Conservation (phyloP, 2,329 filamentous ascomycete species). For the Phialemoniopsis sp. region DNA sequence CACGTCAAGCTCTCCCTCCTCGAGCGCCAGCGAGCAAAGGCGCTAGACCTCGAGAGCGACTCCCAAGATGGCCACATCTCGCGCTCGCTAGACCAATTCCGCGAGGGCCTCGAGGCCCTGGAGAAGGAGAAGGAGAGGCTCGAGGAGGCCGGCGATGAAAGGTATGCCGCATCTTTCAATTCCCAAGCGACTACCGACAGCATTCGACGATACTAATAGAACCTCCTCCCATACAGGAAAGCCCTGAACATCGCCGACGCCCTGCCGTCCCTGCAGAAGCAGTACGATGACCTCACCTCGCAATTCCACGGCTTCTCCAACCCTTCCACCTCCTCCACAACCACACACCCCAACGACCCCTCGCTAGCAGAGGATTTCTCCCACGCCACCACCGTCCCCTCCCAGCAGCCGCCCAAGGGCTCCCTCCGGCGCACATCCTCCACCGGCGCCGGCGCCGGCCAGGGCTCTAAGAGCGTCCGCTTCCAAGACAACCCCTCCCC, state of each 20-base stretch:
- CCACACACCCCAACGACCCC: slow-evolving; percentile 61
- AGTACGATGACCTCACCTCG: slow-evolving; percentile 70
- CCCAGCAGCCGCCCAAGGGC: slow-evolving; percentile 11
- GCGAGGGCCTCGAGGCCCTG: slow-evolving; percentile 71
- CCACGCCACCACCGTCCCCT: slow-evolving; percentile 48
- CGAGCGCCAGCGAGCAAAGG: slow-evolving; percentile 82
- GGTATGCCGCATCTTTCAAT: slow-evolving; percentile 37
- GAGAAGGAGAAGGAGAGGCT: slow-evolving; percentile 61
- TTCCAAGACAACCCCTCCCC: slow-evolving; percentile 65
- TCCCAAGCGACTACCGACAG: slow-evolving; percentile 1
- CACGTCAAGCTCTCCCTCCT: slow-evolving; percentile 95
- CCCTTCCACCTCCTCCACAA: slow-evolving; percentile 41
- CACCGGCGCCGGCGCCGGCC: slow-evolving; percentile 13
- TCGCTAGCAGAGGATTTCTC: slow-evolving; percentile 59
- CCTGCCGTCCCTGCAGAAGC: slow-evolving; percentile 64
- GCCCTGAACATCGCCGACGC: slow-evolving; percentile 55
- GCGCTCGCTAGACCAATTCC: slow-evolving; percentile 80
- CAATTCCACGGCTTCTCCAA: slow-evolving; percentile 72
- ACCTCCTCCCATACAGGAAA: slow-evolving; percentile 28
- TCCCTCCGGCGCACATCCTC: slow-evolving; percentile 24
- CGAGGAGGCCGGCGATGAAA: slow-evolving; percentile 58
- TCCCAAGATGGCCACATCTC: slow-evolving; percentile 87
- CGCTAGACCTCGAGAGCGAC: slow-evolving; percentile 71
- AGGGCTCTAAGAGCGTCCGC: slow-evolving; percentile 68
- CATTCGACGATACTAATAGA: slow-evolving; percentile 1